Evolutionary conservation across 495 filamentous ascomycete species (phyloP).

Genomic region (Lasiosphaeria hispida): DNA sequence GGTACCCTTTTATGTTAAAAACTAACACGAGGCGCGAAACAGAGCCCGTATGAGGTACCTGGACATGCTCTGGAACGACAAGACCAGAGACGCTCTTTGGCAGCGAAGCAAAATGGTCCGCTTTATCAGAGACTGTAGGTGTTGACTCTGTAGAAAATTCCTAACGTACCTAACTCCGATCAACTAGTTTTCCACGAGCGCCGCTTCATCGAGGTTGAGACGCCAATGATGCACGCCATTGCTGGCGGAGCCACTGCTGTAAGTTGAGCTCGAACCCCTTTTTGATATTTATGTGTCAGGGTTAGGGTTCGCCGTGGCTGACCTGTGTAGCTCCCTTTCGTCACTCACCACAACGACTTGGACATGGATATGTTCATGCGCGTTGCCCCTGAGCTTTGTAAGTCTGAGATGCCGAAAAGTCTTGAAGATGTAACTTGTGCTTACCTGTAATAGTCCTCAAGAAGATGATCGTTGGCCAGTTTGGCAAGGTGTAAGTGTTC

Average conservation of each 20-base stretch:
- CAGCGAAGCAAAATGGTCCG: constrained; percentile 80
- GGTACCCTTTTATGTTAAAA: too few relatives aligned
- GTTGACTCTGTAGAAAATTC: background rate
- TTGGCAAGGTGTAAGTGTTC: constrained; percentile 44
- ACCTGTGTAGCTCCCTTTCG: constrained; percentile 66
- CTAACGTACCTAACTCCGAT: background rate
- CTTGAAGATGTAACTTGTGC: background rate
- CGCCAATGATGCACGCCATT: constrained; percentile 95
- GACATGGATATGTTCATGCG: constrained; percentile 90
- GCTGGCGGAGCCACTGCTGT: constrained; percentile 88
- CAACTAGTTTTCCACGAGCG: constrained; percentile 64
- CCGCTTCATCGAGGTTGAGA: constrained; percentile 94
- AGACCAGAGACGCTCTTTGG: constrained; percentile 73
- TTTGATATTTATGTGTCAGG: background rate
- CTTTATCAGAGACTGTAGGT: constrained; percentile 69
- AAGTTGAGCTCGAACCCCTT: constrained; percentile 5
- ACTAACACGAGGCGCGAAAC: too few relatives aligned
- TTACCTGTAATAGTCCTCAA: constrained; percentile 60
- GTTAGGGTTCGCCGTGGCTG: background rate
- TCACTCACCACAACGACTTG: constrained; percentile 91
- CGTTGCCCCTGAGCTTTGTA: constrained; percentile 81
- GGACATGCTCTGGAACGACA: constrained; percentile 93
- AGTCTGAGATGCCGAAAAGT: background rate
- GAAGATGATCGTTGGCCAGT: constrained; percentile 84
- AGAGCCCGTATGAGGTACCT: constrained; percentile 87